Conservation (phyloP, 2,329 filamentous ascomycete genomes). For the Alternaria rosae region DNA sequence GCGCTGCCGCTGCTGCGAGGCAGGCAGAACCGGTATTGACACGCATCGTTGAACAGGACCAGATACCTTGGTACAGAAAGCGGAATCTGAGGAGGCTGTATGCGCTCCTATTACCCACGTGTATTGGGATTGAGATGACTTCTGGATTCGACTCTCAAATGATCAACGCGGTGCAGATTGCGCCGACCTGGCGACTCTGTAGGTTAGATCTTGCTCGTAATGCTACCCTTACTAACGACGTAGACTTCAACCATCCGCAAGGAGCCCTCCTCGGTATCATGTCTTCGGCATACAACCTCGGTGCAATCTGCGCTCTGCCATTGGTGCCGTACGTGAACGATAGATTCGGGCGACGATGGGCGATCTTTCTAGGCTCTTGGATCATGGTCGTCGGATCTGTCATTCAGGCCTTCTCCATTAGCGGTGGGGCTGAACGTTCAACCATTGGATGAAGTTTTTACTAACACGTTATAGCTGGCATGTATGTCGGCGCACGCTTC, state of each 20-base stretch:
- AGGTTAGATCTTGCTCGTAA: neutral
- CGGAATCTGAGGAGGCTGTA: constrained; percentile 47
- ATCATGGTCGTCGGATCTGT: constrained; percentile 55
- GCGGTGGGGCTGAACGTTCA: constrained; percentile 12
- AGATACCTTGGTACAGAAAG: constrained; percentile 51
- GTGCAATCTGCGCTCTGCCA: constrained; percentile 47
- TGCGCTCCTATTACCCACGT: constrained; percentile 42
- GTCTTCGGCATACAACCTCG: constrained; percentile 55
- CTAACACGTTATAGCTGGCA: constrained; percentile 21
- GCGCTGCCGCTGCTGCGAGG: constrained; percentile 20
- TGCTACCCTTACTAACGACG: neutral
- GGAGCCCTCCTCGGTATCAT: constrained; percentile 53
- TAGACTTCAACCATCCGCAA: constrained; percentile 41
- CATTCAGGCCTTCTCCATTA: constrained; percentile 34
- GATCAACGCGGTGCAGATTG: constrained; percentile 44
- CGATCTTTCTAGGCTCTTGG: constrained; percentile 52
- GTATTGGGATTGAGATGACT: constrained; percentile 46
- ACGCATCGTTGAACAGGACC: constrained; percentile 51
- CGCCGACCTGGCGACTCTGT: constrained; percentile 38
- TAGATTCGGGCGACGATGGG: constrained; percentile 50
- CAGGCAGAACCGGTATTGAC: constrained; percentile 52
- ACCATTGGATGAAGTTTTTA: constrained; percentile 5
- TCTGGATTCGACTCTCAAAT: constrained; percentile 45
- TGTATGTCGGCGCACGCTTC: constrained; percentile 68
- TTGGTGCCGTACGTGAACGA: constrained; percentile 51